A percentile compares a stretch with the other conserved stretches of the same genome.
phyloP scores from a whole-genome alignment of 768 basidiomycete species.

The Lenzites betulinus region DNA sequence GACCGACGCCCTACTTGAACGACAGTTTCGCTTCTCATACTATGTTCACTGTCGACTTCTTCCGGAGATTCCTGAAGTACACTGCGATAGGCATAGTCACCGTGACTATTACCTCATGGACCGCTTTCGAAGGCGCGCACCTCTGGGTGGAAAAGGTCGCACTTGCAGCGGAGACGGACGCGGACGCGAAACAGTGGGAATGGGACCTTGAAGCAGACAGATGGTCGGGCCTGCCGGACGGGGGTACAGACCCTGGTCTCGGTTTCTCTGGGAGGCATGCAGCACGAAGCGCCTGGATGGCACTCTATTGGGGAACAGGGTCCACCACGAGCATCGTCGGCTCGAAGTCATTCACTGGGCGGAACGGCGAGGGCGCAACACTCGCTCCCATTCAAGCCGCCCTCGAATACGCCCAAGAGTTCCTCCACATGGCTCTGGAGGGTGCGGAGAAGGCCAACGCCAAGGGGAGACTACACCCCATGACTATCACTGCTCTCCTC shows the following conservation, averaged over 20 bases:
- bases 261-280: constrained; percentile 62
- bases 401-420: constrained; percentile 54
- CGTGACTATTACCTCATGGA: constrained; percentile 45
- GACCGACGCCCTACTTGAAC: constrained; percentile 17
- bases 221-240: constrained; percentile 54
- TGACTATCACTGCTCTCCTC: constrained; percentile 57
- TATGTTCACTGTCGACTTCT: constrained; percentile 44
- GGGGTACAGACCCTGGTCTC: constrained; percentile 75
- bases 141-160: constrained; percentile 64
- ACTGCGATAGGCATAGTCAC: constrained; percentile 47
- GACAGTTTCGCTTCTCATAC: constrained; percentile 39
- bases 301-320: constrained; percentile 62
- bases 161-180: constrained; percentile 49
- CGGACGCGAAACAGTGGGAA: constrained; percentile 59
- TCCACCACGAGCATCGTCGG: constrained; percentile 40
- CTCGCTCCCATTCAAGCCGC: constrained; percentile 55
- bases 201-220: constrained; percentile 65
- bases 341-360: constrained; percentile 39
- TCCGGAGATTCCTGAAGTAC: constrained; percentile 50
- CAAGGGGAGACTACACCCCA: constrained; percentile 45
- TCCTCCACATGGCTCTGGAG: constrained; percentile 50
- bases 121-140: constrained; percentile 59
- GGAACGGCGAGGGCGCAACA: constrained; percentile 35
- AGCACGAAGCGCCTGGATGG: constrained; percentile 73
- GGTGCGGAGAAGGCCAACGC: constrained; percentile 44